These are phyloP conservation scores for Hypoxylon sp. DNA, from an alignment of 2,329 filamentous ascomycete genomes.

Conservation along the genomic window DNA sequence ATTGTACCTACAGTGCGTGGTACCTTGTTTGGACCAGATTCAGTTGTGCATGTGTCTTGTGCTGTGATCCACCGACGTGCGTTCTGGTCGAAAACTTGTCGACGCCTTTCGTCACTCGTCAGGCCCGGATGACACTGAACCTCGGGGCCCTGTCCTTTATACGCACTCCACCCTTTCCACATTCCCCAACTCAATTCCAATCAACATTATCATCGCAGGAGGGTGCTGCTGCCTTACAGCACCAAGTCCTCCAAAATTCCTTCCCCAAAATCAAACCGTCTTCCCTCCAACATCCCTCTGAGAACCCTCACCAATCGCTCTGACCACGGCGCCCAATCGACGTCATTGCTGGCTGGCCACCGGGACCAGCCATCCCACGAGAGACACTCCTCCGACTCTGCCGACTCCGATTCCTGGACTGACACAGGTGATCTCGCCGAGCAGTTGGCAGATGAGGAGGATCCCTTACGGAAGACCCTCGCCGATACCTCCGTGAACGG, in stretches of 20 bases:
- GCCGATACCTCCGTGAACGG: constrained; percentile 74
- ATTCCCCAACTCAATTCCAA: constrained; percentile 50
- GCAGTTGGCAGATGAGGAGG: constrained; percentile 86
- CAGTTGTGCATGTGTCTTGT: constrained; percentile 46
- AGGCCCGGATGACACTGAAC: constrained; percentile 46
- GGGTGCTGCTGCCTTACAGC: constrained; percentile 84
- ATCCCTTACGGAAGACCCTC: constrained; percentile 81
- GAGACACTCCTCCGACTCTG: constrained; percentile 66
- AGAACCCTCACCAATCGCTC: constrained; percentile 73
- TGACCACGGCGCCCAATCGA: constrained; percentile 60
- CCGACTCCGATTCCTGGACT: constrained; percentile 83
- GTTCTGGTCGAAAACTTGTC: constrained; percentile 41
- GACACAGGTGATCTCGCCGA: constrained; percentile 96
- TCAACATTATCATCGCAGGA: constrained; percentile 62
- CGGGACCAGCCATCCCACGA: constrained; percentile 61
- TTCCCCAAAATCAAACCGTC: constrained; percentile 76
- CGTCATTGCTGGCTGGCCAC: constrained; percentile 63
- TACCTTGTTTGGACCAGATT: constrained; percentile 39
- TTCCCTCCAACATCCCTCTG: constrained; percentile 88
- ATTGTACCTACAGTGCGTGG: constrained; percentile 45
- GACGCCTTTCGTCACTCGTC: constrained; percentile 44
- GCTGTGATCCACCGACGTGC: constrained; percentile 43
- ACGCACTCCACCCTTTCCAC: constrained; percentile 55
- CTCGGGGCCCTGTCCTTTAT: constrained; percentile 50
- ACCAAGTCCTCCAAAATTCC: constrained; percentile 88